Evolutionary conservation across 257 asterid species (phyloP), one percentile per base, ranked within the genome.

Genomic region (Forsythia suspensa): DNA sequence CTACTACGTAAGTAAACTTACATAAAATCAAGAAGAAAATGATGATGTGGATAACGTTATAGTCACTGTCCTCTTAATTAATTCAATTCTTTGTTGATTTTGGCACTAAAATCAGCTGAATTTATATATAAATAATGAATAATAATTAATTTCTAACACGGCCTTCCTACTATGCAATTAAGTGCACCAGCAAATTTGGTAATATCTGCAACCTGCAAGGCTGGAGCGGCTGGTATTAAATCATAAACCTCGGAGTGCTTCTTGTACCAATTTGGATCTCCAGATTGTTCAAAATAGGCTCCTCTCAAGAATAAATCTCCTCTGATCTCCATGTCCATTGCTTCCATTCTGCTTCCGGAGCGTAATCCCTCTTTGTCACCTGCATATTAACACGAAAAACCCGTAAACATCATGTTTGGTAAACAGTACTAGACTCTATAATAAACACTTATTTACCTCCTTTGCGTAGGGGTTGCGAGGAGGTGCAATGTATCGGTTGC

Each of bases 251-350:
- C 73, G 0, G 82, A 83, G 21, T 93, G 98, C 84, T 91, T 93
- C 46, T 76, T 73, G 1, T 61, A 15, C 80, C 75, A 93, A 0
- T 76, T 21, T 0, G 90, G 87, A 76, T 95, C 98, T 2, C 99
- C 98, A 0, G 99, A 93, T 13, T 87, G 78, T 0, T 86, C 82
- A 46, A 95, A 95, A 86, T 76, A 93, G 0, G 98, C 99, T 5
- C 99, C 99, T 59, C 88, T 80, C 76, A 89, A 8, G 85, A 90
- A 89, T 0, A 87, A 15, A 63, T 95, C 97, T 16, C 96, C 67
- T 95, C 91, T 6, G 99, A 95, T 82, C 89, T 85, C 99, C 99
- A 95, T 11, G 89, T 79, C 99, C 99, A 95, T 4, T 76, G 48
- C 72, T 46, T 84, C 99, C 99, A 95, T 21, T 18, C 88, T 0